Evolutionary conservation across 2,329 filamentous ascomycete species (phyloP).

Genomic region (Colletotrichum abscissum): DNA sequence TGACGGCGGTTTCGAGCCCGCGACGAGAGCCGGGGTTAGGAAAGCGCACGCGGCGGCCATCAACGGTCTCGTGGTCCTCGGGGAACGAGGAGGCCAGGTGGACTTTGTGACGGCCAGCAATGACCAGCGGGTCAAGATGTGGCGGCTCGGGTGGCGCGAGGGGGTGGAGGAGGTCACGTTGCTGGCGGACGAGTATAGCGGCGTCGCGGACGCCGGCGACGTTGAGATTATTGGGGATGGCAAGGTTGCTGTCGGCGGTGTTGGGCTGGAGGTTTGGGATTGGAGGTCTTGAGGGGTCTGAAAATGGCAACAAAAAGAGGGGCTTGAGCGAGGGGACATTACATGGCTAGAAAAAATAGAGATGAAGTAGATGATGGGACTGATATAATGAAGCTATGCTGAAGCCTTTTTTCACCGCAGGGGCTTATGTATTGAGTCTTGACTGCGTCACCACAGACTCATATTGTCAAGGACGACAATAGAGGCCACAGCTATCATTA

Average conservation of each 20-base stretch:
- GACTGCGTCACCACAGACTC: not conserved
- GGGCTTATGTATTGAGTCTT: not conserved
- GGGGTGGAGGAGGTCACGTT: constrained; percentile 47
- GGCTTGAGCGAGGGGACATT: not conserved
- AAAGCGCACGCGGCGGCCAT: constrained; percentile 79
- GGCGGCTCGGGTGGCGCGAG: constrained; percentile 50
- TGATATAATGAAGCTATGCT: not conserved
- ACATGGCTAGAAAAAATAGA: not conserved
- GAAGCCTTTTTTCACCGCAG: not conserved
- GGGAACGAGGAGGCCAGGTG: constrained; percentile 28
- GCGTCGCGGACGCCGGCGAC: constrained; percentile 70
- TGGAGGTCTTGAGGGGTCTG: constrained; percentile 13
- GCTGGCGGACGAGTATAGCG: constrained; percentile 64
- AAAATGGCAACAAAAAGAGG: not conserved
- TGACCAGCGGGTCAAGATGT: constrained; percentile 70
- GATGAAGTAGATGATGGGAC: not conserved
- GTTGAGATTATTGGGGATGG: constrained; percentile 51
- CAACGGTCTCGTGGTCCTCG: constrained; percentile 63
- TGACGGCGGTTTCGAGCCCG: constrained; percentile 34
- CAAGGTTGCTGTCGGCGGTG: constrained; percentile 55
- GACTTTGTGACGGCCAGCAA: constrained; percentile 63
- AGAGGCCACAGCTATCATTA: too few relatives aligned
- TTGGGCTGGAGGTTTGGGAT: constrained; percentile 59
- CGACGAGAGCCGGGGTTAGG: constrained; percentile 50
- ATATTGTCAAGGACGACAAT: not conserved